Evolutionary conservation across 768 basidiomycete species (phyloP).

Genomic region (Saitozyma podzolica): DNA sequence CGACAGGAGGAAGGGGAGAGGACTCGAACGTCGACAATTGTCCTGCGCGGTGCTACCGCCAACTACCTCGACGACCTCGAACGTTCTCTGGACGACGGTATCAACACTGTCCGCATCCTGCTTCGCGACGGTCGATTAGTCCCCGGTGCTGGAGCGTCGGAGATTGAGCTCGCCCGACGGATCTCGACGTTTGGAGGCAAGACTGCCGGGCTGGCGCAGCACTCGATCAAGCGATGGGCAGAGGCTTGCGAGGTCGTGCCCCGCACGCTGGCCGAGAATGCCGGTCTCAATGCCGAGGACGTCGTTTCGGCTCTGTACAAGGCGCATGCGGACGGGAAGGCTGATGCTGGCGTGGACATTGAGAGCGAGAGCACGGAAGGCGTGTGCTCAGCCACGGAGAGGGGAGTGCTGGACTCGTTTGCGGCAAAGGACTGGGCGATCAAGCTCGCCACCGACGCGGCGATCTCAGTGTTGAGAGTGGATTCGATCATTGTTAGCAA

Average conservation of each 20-base stretch:
- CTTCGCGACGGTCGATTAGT: conserved; percentile 87
- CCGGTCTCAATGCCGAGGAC: conserved; percentile 84
- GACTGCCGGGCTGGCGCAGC: conserved; percentile 86
- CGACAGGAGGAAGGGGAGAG: conserved; percentile 83
- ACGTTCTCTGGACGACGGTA: conserved; percentile 93
- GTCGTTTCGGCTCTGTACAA: conserved; percentile 85
- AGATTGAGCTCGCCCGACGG: conserved; percentile 83
- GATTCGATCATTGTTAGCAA: conserved; percentile 98
- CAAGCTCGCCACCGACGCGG: conserved; percentile 52
- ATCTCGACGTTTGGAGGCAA: conserved; percentile 85
- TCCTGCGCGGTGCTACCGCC: conserved; percentile 89
- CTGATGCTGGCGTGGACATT: conserved; percentile 51
- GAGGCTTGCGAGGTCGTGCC: conserved; percentile 89
- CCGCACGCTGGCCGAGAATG: conserved; percentile 90
- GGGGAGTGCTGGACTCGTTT: conserved; percentile 80
- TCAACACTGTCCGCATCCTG: conserved; percentile 89
- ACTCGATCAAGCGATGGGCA: conserved; percentile 86
- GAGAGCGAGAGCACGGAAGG: conserved; percentile 36
- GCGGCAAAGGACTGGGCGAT: conserved; percentile 72
- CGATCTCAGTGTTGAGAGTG: conserved; percentile 66
- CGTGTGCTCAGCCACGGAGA: conserved; percentile 26
- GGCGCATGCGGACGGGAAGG: conserved; percentile 68
- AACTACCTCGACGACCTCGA: conserved; percentile 95
- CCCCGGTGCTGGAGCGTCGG: conserved; percentile 90
- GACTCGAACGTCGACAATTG: conserved; percentile 87